A percentile compares a stretch with the other conserved stretches of the same genome.
These are phyloP conservation scores for Exophiala oligosperma DNA, from an alignment of 2,329 filamentous ascomycete genomes.

Conservation along the genomic window DNA sequence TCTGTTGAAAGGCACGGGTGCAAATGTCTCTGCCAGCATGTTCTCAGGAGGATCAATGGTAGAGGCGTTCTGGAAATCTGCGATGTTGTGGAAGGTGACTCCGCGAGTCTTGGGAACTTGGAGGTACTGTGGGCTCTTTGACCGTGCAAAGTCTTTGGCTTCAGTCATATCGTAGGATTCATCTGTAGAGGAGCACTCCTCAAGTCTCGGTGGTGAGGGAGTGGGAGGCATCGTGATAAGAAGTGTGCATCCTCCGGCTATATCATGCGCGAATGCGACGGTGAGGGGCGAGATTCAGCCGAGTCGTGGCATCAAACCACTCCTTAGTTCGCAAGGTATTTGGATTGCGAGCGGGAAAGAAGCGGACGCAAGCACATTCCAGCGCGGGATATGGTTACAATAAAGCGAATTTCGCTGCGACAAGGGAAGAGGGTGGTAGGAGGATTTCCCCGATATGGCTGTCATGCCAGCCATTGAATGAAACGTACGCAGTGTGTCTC, in stretches of 20 bases:
- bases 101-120: slow-evolving; percentile 7
- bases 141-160: slow-evolving; percentile 21
- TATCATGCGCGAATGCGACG: background rate
- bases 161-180: slow-evolving; percentile 17
- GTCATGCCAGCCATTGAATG: too few species aligned
- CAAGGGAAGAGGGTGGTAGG: background rate
- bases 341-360: background rate
- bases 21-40: slow-evolving; percentile 11
- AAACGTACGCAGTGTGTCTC: background rate
- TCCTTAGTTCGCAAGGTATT: background rate
- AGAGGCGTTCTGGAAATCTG: slow-evolving; percentile 7
- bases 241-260: background rate
- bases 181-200: background rate
- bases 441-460: background rate
- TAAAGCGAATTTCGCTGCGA: background rate
- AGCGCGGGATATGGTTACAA: background rate
- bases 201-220: slow-evolving; percentile 1
- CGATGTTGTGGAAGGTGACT: slow-evolving; percentile 14
- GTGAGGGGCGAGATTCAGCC: background rate
- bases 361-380: background rate
- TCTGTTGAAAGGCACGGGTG: slow-evolving; percentile 4
- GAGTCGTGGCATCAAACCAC: background rate
- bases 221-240: slow-evolving; percentile 4
- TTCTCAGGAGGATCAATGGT: slow-evolving; percentile 16
- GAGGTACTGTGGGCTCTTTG: background rate